These are phyloP conservation scores for Mycena metata DNA, from an alignment of 768 basidiomycete genomes.

Conservation along the genomic window DNA sequence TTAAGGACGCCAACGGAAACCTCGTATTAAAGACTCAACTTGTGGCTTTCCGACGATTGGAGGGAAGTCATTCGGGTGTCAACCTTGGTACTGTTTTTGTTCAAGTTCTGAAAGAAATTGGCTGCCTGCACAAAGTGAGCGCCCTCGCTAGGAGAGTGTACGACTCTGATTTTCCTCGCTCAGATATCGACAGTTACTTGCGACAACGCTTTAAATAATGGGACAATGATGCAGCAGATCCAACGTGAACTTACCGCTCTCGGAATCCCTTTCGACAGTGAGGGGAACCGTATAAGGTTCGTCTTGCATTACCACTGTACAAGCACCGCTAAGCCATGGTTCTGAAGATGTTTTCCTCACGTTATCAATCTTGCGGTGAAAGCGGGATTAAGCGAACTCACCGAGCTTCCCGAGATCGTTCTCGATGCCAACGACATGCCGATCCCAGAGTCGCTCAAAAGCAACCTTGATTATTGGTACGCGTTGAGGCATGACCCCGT, in stretches of 20 bases:
- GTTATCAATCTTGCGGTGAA: conserved; percentile 17
- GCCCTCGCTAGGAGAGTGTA: too few relatives aligned
- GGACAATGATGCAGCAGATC: conserved; percentile 5
- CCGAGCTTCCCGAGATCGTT: background rate
- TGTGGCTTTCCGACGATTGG: conserved; percentile 38
- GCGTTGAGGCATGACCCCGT: conserved; percentile 1
- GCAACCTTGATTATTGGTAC: conserved; percentile 1
- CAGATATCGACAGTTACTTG: background rate
- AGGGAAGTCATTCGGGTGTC: conserved; percentile 14
- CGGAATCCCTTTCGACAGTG: conserved; percentile 6
- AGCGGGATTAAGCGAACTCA: conserved; percentile 4
- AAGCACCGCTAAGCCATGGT: too few relatives aligned
- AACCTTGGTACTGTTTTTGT: conserved; percentile 38
- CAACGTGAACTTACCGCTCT: background rate
- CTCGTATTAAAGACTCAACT: conserved; percentile 33
- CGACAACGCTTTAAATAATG: conserved; percentile 19
- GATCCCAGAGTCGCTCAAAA: background rate
- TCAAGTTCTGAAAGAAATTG: conserved; percentile 28
- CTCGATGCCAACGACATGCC: background rate
- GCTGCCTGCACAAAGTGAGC: conserved; percentile 26
- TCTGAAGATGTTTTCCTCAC: conserved; percentile 14
- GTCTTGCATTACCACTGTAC: too few relatives aligned
- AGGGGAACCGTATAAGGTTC: conserved; percentile 12
- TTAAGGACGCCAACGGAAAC: conserved; percentile 22
- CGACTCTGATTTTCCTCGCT: background rate